These are phyloP conservation scores for Diversispora epigaea DNA, from an alignment of 192 early-diverging fungal species.

Conservation along the genomic window DNA sequence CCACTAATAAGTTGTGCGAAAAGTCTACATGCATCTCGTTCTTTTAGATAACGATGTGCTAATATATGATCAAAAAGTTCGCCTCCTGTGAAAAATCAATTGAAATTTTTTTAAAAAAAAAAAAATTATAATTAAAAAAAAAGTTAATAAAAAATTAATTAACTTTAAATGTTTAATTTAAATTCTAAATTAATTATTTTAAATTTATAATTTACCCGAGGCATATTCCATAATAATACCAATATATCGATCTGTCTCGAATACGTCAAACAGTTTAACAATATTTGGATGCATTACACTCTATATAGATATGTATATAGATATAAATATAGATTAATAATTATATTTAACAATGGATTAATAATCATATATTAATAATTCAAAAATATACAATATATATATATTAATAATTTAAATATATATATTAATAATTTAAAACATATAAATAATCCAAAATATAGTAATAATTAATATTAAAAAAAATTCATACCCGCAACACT, in stretches of 20 bases:
- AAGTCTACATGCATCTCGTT: conserved; percentile 83
- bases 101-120: neutral
- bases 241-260: conserved; percentile 95
- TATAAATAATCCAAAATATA: too few relatives aligned
- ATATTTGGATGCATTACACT: conserved; percentile 87
- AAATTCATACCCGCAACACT: conserved; percentile 76
- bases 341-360: conserved; percentile 16
- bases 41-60: conserved; percentile 89
- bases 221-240: conserved; percentile 97
- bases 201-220: conserved; percentile 55
- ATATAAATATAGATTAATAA: conserved; percentile 21
- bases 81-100: conserved; percentile 62
- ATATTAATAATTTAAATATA: neutral
- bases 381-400: too few relatives aligned
- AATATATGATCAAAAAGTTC: conserved; percentile 98
- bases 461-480: neutral
- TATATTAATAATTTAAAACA: conserved; percentile 13
- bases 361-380: neutral
- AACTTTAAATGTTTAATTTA: too few relatives aligned
- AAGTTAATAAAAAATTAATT: too few relatives aligned
- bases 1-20: conserved; percentile 94
- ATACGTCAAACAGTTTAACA: conserved; percentile 89
- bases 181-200: too few relatives aligned
- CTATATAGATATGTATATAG: conserved; percentile 40
- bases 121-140: conserved; percentile 14